Conservation (phyloP, 2,329 filamentous ascomycete genomes). For the Neocatenulostroma microsporum region DNA sequence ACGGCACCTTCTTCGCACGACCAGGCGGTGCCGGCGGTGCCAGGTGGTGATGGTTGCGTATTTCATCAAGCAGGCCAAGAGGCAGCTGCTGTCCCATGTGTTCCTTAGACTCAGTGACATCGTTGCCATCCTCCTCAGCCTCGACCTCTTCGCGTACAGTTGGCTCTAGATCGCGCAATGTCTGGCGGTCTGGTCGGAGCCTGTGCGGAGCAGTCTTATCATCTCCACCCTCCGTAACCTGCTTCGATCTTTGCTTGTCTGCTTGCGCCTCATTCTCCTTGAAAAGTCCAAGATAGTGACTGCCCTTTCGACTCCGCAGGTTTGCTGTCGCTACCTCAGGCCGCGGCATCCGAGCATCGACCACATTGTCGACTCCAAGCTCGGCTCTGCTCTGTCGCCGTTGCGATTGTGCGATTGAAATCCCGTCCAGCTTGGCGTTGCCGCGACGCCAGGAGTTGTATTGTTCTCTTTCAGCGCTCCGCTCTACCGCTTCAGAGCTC, state of each 20-base stretch:
- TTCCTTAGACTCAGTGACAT: conserved; percentile 20
- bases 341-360: conserved; percentile 55
- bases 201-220: too few species aligned
- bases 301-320: conserved; percentile 57
- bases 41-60: conserved; percentile 47
- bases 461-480: conserved; percentile 37
- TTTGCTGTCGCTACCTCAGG: conserved; percentile 45
- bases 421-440: conserved; percentile 35
- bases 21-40: too few species aligned
- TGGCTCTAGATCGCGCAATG: too few species aligned
- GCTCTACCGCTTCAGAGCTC: conserved; percentile 14
- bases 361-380: conserved; percentile 50
- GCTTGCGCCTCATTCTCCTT: conserved; percentile 53
- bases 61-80: conserved; percentile 48
- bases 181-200: too few species aligned
- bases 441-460: conserved; percentile 45
- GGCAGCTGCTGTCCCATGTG: conserved; percentile 36
- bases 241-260: conserved; percentile 45
- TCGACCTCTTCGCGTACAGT: conserved; percentile 22
- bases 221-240: conserved; percentile 27
- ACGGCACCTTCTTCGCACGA: conserved; percentile 38
- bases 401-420: conserved; percentile 32
- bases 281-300: conserved; percentile 58
- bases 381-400: conserved; percentile 26
- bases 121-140: conserved; percentile 23